Base-by-base conservation (phyloP, 2,329 filamentous ascomycete genomes). In the Xylariaceae sp. region DNA sequence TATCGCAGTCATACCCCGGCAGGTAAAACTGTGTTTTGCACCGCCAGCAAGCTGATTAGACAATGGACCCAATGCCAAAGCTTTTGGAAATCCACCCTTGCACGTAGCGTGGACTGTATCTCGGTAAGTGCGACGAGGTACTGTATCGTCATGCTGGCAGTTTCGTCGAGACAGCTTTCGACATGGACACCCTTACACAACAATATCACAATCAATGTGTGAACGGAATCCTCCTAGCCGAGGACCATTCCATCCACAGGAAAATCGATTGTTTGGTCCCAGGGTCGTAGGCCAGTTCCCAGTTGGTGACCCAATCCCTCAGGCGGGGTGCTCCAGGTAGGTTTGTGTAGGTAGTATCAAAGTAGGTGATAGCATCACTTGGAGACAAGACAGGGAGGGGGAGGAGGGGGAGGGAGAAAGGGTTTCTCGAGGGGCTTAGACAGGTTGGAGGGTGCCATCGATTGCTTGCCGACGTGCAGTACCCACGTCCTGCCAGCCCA, bases 191-290 rank as follows among this genome's bases (percentile, higher is more conserved):
- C 17, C 17, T 18, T 18, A 18, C 17, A 30, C 37, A 2, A 41
- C 37, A 13, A 13, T 41, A 13, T 41, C 13, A 13, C 37, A 41
- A 41, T 41, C 37, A 41, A 10, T 41, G 37, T 13, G 13, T 58
- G 55, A 58, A 51, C 4, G 9, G 48, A 55, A 61, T 61, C 61
- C 61, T 63, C 55, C 55, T 61, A 50, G 55, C 50, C 56, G 56
- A 61, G 49, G 44, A 55, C 53, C 37, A 44, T 62, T 57, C 53
- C 44, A 60, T 57, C 15, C 57, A 53, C 61, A 59, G 56, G 41
- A 55, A 44, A 39, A 30, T 61, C 55, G 59, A 54, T 54, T 55
- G 44, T 53, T 41, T 11, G 45, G 45, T 50, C 48, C 56, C 50
- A 60, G 55, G 54, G 15, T 54, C 23, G 18, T 44, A 23, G 17